These are phyloP conservation scores for Celoporthe dispersa DNA, from an alignment of 2,329 filamentous ascomycete genomes.

Conservation along the genomic window DNA sequence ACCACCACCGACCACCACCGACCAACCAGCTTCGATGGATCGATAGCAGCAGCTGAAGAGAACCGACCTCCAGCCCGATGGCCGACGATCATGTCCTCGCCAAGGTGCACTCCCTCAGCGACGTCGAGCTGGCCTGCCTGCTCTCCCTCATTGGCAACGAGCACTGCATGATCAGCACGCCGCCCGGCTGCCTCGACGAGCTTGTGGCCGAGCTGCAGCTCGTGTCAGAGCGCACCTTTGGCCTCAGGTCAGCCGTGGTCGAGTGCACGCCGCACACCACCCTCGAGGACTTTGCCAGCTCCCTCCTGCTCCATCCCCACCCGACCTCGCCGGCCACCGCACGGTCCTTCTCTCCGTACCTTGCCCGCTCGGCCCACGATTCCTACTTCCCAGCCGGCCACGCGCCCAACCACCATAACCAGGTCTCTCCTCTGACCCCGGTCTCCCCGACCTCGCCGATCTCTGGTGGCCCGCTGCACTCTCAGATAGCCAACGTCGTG, in stretches of 20 bases:
- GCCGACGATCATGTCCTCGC: conserved; percentile 64
- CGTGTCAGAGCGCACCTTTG: conserved; percentile 72
- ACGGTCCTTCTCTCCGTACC: conserved; percentile 30
- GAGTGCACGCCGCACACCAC: conserved; percentile 75
- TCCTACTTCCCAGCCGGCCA: conserved; percentile 35
- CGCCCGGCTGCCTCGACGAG: conserved; percentile 63
- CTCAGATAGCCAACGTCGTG: conserved; percentile 73
- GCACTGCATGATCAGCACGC: conserved; percentile 86
- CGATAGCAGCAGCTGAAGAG: conserved; percentile 6
- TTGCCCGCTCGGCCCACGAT: conserved; percentile 27
- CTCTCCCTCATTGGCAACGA: conserved; percentile 81
- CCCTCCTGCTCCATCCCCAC: conserved; percentile 63
- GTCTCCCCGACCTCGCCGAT: conserved; percentile 31
- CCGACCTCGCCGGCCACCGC: conserved; percentile 39
- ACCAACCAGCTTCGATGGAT: conserved; percentile 10
- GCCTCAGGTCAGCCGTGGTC: conserved; percentile 70
- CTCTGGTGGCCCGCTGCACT: conserved; percentile 42
- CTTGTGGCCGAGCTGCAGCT: conserved; percentile 76
- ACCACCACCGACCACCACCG: neutral
- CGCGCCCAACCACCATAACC: conserved; percentile 17
- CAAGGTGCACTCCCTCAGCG: conserved; percentile 78
- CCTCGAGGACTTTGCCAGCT: conserved; percentile 78
- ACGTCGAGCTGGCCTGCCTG: conserved; percentile 85
- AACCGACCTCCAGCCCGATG: conserved; percentile 49
- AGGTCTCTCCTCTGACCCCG: conserved; percentile 35